Evolutionary conservation across 345 rosid species (phyloP), one percentile per base, ranked within the genome.

Genomic region (Microcos paniculata): DNA sequence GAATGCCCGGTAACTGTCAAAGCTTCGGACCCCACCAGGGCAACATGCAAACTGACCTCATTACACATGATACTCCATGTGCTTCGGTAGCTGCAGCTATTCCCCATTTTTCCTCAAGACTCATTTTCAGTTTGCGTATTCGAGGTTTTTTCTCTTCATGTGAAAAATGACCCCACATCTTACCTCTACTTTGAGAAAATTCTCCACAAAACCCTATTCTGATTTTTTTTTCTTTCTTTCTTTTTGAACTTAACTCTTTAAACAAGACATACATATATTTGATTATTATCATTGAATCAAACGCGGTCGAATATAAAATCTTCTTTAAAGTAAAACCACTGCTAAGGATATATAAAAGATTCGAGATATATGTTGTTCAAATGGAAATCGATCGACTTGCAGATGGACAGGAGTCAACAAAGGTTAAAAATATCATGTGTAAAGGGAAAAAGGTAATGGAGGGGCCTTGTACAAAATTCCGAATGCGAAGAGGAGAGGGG

Each of bases 21-120:
- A 52, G 70, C 0, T 24, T 6, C 16, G 62, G 80, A 71, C 19
- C 80, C 82, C 74, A 42, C 45, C 14, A 77, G 63, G 46, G 78
- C 64, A 72, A 72, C 79, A 59, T 70, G 72, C 73, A 70, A 70
- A 70, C 77, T 79, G 82, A 69, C 57, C 79, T 77, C 68, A 42
- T 35, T 6, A 31, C 46, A 33, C 48, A 51, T 30, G 72, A 49
- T 53, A 72, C 65, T 65, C 38, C 65, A 75, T 75, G 78, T 75
- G 72, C 38, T 53, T n/a, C 19, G 11, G 42, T 45, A 45, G 23
- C 71, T 67, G 18, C 28, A 19, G 28, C 62, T 21, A 35, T 35
- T 35, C 62, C 11, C 13, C 2, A 0, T 21, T n/a, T 14, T 33
- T 16, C 16, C 14, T 48, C 53, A 48, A n/a, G 53, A 21, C 49